Conservation (phyloP, 148 eudicot genomes). For the Arctostaphylos glauca region DNA sequence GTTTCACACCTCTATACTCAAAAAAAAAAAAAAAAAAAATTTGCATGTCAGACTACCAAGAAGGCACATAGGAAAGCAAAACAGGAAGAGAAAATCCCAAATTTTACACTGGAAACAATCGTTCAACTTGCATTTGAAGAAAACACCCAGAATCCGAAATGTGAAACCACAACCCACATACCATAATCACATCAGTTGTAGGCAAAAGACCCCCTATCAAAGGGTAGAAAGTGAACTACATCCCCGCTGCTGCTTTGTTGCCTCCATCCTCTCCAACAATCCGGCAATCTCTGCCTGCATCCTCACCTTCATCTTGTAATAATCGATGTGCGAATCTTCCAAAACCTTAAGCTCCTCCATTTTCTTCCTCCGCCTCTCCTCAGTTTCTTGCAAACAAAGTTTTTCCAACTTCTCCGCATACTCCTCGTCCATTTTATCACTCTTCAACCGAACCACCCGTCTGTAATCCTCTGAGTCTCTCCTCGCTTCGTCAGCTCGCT, state of each 20-base stretch:
- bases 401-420: conserved; percentile 64
- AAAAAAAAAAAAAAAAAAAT: background rate
- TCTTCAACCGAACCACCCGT: conserved; percentile 38
- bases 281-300: conserved; percentile 85
- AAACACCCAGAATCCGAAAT: conserved; percentile 12
- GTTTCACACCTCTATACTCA: background rate
- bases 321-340: conserved; percentile 69
- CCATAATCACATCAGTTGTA: background rate
- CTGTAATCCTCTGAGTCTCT: conserved; percentile 62
- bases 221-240: conserved; percentile 24
- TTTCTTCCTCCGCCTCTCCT: conserved; percentile 61
- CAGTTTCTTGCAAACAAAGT: conserved; percentile 62
- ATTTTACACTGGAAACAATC: background rate
- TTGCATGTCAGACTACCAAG: conserved; percentile 6
- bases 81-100: background rate
- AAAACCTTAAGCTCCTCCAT: conserved; percentile 65
- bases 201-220: background rate
- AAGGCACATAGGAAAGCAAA: background rate
- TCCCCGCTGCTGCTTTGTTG: conserved; percentile 64
- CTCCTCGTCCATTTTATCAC: conserved; percentile 65
- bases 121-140: background rate
- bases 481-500: conserved; percentile 79
- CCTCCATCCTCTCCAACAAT: conserved; percentile 82
- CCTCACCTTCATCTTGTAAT: conserved; percentile 71
- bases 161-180: background rate